A percentile compares a stretch with the other conserved stretches of the same genome.
These are phyloP conservation scores for Thermothelomyces thermophilus DNA, from an alignment of 2,329 filamentous ascomycete species.

Conservation along the genomic window DNA sequence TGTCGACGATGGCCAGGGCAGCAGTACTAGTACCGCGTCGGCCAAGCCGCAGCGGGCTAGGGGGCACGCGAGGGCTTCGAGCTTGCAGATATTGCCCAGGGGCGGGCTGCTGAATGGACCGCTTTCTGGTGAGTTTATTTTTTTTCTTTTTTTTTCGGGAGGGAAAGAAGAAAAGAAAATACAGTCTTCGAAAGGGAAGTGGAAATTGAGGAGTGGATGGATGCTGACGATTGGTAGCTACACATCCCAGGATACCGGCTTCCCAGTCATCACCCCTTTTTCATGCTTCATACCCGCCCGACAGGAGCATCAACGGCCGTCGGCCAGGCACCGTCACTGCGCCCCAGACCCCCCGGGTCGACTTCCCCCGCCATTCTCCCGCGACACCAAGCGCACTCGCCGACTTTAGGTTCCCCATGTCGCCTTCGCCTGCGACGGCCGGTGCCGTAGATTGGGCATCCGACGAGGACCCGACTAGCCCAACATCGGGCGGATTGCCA, in stretches of 20 bases:
- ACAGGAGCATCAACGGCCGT: constrained; percentile 36
- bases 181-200: background rate
- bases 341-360: constrained; percentile 39
- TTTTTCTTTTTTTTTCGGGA: background rate
- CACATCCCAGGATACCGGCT: constrained; percentile 38
- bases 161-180: no score
- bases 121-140: constrained; percentile 32
- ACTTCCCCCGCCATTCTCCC: constrained; percentile 33
- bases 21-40: constrained; percentile 22
- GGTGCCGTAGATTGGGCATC: constrained; percentile 26
- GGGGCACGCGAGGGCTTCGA: constrained; percentile 71
- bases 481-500: constrained; percentile 35
- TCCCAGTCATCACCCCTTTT: constrained; percentile 45
- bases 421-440: constrained; percentile 36
- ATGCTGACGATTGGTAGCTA: constrained; percentile 25
- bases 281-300: constrained; percentile 49
- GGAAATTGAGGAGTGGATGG: constrained; percentile 3
- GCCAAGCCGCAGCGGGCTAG: constrained; percentile 48
- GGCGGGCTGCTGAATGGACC: constrained; percentile 37
- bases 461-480: constrained; percentile 36
- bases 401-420: constrained; percentile 52
- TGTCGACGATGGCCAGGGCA: constrained; percentile 39
- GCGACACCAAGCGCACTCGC: constrained; percentile 40
- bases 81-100: constrained; percentile 65
- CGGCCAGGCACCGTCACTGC: constrained; percentile 37